Evolutionary conservation across 345 rosid genomes (phyloP), one percentile per base, ranked within the genome.

Genomic region (Balakata baccata): DNA sequence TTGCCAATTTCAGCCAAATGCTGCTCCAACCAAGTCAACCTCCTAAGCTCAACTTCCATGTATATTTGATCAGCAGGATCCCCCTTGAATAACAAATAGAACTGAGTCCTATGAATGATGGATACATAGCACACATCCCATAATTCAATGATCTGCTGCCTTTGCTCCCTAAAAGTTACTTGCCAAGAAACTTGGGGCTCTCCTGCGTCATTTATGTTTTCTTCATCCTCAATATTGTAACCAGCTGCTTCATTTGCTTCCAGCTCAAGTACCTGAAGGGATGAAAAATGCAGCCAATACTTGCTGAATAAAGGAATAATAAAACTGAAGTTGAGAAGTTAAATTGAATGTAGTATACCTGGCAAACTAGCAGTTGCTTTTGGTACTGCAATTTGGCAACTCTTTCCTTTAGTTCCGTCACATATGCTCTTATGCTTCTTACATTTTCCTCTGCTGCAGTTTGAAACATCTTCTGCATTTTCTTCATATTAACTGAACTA

Each of bases 401-500:
- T 18, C 97, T 98, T 81, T 94, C 98, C 82, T 94, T 94, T 78
- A 94, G 84, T 81, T 92, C 97, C 0, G 98, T 94, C 46, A 94
- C 98, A 68, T 94, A 94, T 39, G 95, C 84, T 83, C 94, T 80
- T 76, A 94, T 94, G 87, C 90, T 92, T 85, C 99, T 87, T 68
- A 94, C 99, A 69, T 94, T 94, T 87, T 94, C 99, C 84, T 94
- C 98, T n/a, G 99, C 98, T 49, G 99, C 99, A 85, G 86, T 95
- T 78, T 92, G 97, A 79, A 92, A 95, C 99, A 95, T 90, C 73
- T 90, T 90, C 89, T 89, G 95, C 99, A 95, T 95, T 82, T 90
- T 95, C 84, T 87, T 95, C 98, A 95, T 95, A 79, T 95, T 92
- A 46, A 92, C 97, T 57, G 97, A 92, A 80, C 98, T 88, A 77